Evolutionary conservation across 2,329 filamentous ascomycete species (phyloP), one percentile per base, ranked within the genome.

Genomic region (Fusarium mangiferae): DNA sequence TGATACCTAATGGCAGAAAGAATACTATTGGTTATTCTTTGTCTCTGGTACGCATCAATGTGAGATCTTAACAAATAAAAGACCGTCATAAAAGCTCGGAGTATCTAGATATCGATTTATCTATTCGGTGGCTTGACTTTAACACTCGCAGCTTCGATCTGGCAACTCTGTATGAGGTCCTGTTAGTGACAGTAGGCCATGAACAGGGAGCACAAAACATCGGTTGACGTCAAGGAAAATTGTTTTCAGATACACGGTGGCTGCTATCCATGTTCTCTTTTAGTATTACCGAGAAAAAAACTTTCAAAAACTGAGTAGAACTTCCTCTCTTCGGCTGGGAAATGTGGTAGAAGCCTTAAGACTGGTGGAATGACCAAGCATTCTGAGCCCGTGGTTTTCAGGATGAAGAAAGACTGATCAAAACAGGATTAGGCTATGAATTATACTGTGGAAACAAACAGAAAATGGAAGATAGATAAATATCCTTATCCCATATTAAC

Each of bases 401-500:
- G 4, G 48, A 20, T 35, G 6, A 51, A 24, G 26, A 48, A 30
- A 30, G 14, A 12, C 7, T 15, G 3, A 13, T 41, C 18, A 28
- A 14, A 18, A 7, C 1, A 39, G 24, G 14, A 2, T n/a, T 7
- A 28, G 24, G 6, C 33, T 13, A 1, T 18, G 3, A 14, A 26
- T 18, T 18, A 7, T 17, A 28, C 0, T 1, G 24, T 22, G 30
- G 61, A 70, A 70, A 4, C 13, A 11, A 3, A 51, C 24, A 54
- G 66, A 56, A 60, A 28, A 14, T 7, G 5, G 44, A 48, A 17
- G 41, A 64, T 14, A 28, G 20, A 15, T 28, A 44, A 22, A 18
- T 30, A 11, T 49, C 35, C 48, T 65, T 39, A n/a, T n/a, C n/a
- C n/a, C 5, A 36, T 48, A 70, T 65, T 66, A 73, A 46, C 56